A percentile compares a stretch with the other conserved stretches of the same genome.
Conservation (phyloP, 1,284 basidiomycete genomes). For the Cryptococcus sp. region DNA sequence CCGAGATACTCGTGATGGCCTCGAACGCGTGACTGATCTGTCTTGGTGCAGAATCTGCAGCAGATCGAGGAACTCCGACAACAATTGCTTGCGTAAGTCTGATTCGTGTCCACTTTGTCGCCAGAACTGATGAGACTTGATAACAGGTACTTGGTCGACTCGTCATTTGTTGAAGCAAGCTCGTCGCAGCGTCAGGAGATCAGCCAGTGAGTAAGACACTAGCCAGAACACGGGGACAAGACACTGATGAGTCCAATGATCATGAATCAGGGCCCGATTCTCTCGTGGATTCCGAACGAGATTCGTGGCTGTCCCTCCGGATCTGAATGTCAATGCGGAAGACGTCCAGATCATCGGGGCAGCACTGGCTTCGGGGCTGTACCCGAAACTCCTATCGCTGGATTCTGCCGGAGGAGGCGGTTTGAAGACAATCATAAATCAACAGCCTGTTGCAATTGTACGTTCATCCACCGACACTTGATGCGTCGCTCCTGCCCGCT, state of each 20-base stretch:
- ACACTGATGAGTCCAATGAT: too few species aligned
- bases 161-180: conserved; percentile 77
- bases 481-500: too few species aligned
- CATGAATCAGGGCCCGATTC: conserved; percentile 67
- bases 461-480: conserved; percentile 10
- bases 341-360: conserved; percentile 70
- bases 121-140: background rate
- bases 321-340: conserved; percentile 69
- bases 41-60: conserved; percentile 69
- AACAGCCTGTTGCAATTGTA: conserved; percentile 63
- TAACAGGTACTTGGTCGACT: conserved; percentile 70
- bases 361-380: conserved; percentile 82
- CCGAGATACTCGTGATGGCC: background rate
- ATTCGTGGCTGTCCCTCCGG: conserved; percentile 73
- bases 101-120: background rate
- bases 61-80: conserved; percentile 97
- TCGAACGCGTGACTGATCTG: conserved; percentile 1
- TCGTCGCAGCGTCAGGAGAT: conserved; percentile 69
- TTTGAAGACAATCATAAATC: conserved; percentile 84
- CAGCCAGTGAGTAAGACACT: conserved; percentile 59
- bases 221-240: conserved; percentile 7
- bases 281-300: conserved; percentile 67
- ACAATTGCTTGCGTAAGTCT: conserved; percentile 75
- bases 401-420: conserved; percentile 60
- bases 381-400: conserved; percentile 82